phyloP scores from a whole-genome alignment of 2,329 filamentous ascomycete species.

The Waltergamsia citrina region DNA sequence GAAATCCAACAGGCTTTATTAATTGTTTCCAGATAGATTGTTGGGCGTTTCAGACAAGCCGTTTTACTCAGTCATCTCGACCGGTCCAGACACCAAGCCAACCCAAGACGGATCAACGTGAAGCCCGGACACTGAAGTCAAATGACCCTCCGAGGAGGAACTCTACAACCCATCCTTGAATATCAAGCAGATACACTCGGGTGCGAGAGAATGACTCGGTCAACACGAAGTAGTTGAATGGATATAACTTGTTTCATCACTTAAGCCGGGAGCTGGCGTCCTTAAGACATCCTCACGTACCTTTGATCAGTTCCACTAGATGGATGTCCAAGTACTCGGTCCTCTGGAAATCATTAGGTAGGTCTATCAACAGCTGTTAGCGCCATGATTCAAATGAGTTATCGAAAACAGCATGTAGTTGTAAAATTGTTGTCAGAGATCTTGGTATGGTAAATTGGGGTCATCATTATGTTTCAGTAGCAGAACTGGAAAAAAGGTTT shows the following conservation, averaged over 20 bases:
- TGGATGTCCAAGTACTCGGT: too few relatives aligned
- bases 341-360: too few relatives aligned
- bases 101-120: slow-evolving; percentile 46
- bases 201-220: slow-evolving; percentile 69
- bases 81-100: slow-evolving; percentile 37
- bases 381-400: too few relatives aligned
- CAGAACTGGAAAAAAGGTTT: slow-evolving; percentile 61
- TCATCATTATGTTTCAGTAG: slow-evolving; percentile 63
- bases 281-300: too few relatives aligned
- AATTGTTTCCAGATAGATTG: slow-evolving; percentile 8
- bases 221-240: slow-evolving; percentile 62
- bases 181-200: slow-evolving; percentile 31
- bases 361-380: not conserved
- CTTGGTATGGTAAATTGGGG: slow-evolving; percentile 54
- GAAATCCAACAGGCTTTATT: too few relatives aligned
- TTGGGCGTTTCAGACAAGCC: slow-evolving; percentile 56
- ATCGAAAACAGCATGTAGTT: slow-evolving; percentile 5
- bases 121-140: slow-evolving; percentile 45
- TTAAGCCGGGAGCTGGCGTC: not conserved
- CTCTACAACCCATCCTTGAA: slow-evolving; percentile 70
- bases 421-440: slow-evolving; percentile 39
- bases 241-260: slow-evolving; percentile 54
- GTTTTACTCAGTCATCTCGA: slow-evolving; percentile 56
- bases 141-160: slow-evolving; percentile 45
- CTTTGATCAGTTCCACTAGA: too few relatives aligned